A percentile compares a stretch with the other conserved stretches of the same genome.
Conservation (phyloP, 257 asterid species). For the Ilex asprella region DNA sequence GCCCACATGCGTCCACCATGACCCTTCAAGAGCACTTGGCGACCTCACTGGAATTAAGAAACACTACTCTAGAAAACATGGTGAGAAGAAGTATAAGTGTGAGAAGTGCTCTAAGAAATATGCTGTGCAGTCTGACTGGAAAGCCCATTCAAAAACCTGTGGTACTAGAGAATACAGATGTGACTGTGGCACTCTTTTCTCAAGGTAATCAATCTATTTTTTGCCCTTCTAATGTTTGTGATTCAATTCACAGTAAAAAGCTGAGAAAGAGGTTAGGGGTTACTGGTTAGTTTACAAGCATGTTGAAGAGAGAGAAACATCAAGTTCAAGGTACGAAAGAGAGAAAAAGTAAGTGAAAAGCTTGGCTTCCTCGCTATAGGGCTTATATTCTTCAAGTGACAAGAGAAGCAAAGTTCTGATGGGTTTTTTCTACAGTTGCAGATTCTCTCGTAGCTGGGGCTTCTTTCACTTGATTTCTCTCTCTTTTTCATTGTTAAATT, state of each 20-base stretch:
- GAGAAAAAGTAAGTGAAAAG: background rate
- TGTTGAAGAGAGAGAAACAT: background rate
- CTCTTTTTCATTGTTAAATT: slow-evolving; percentile 5
- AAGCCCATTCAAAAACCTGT: slow-evolving; percentile 68
- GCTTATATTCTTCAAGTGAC: slow-evolving; percentile 7
- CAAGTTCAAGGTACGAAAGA: background rate
- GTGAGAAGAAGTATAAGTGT: slow-evolving; percentile 71
- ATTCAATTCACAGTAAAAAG: background rate
- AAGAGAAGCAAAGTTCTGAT: background rate
- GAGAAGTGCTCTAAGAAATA: slow-evolving; percentile 79
- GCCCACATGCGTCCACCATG: slow-evolving; percentile 73
- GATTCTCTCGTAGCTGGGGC: background rate
- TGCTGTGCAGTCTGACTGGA: slow-evolving; percentile 84
- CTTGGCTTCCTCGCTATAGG: slow-evolving; percentile 5
- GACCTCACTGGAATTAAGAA: slow-evolving; percentile 87
- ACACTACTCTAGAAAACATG: slow-evolving; percentile 67
- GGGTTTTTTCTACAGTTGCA: background rate
- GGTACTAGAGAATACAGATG: slow-evolving; percentile 73
- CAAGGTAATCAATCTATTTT: slow-evolving; percentile 30
- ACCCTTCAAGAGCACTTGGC: slow-evolving; percentile 69
- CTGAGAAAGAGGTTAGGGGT: background rate
- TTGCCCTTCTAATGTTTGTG: background rate
- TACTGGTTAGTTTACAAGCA: too few relatives aligned
- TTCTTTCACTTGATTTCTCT: slow-evolving; percentile 10
- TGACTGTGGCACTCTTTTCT: slow-evolving; percentile 79